Evolutionary conservation across 768 basidiomycete genomes (phyloP).

Genomic region (Rhodotorula diobovata): DNA sequence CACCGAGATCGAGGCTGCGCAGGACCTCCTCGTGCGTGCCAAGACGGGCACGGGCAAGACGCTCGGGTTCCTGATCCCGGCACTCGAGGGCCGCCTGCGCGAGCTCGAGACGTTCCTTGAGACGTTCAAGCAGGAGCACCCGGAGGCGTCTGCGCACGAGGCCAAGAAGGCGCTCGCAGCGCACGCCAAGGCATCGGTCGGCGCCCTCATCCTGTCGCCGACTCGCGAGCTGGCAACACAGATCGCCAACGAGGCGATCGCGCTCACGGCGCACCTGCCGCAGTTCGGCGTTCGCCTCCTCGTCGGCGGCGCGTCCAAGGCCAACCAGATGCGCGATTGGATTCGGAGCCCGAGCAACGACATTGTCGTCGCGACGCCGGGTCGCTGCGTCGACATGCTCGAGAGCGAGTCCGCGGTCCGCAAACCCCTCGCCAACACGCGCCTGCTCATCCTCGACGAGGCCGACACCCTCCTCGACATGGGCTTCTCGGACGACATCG

Average conservation of each 20-base stretch:
- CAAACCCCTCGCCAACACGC: conserved; percentile 55
- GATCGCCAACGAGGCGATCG: conserved; percentile 54
- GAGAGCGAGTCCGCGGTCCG: conserved; percentile 54
- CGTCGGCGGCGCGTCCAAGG: conserved; percentile 60
- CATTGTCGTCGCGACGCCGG: conserved; percentile 51
- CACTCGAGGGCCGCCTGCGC: conserved; percentile 56
- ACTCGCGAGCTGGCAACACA: conserved; percentile 51
- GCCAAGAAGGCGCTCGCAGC: conserved; percentile 60
- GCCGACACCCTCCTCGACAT: conserved; percentile 50
- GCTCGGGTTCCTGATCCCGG: conserved; percentile 80
- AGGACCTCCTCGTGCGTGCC: conserved; percentile 88
- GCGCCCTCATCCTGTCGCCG: conserved; percentile 52
- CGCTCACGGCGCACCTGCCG: conserved; percentile 51
- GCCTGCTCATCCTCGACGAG: conserved; percentile 74
- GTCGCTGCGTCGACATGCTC: conserved; percentile 49
- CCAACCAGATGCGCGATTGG: conserved; percentile 66
- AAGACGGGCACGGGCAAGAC: conserved; percentile 99
- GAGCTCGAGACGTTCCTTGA: conserved; percentile 34
- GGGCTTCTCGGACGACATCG: conserved; percentile 52
- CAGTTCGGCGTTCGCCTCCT: conserved; percentile 37
- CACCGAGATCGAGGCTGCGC: conserved; percentile 45
- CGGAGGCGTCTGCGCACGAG: conserved; percentile 31
- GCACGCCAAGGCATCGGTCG: conserved; percentile 61
- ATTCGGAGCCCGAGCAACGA: conserved; percentile 57
- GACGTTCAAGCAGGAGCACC: conserved; percentile 40